A percentile compares a stretch with the other conserved stretches of the same genome.
Conservation (phyloP, 495 filamentous ascomycete genomes). For the Xylaria castorea region DNA sequence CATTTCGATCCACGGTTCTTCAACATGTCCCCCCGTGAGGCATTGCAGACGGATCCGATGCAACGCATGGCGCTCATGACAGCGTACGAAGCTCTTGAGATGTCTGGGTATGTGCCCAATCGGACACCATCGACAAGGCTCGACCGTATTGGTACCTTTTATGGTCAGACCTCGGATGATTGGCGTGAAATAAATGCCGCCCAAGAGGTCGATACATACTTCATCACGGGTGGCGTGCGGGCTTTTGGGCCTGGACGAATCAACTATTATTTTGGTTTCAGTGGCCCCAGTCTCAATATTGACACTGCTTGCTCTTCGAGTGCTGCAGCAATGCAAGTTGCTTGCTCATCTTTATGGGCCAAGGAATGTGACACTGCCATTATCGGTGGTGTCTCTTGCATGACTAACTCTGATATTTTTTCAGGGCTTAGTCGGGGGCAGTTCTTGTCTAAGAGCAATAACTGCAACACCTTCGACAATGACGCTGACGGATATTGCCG, state of each 20-base stretch:
- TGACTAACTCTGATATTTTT: slow-evolving; percentile 88
- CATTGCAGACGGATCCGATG: slow-evolving; percentile 86
- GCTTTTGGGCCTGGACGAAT: slow-evolving; percentile 89
- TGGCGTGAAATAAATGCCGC: slow-evolving; percentile 91
- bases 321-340: slow-evolving; percentile 81
- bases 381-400: slow-evolving; percentile 77
- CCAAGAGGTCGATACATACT: slow-evolving; percentile 92
- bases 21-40: slow-evolving; percentile 95
- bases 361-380: slow-evolving; percentile 87
- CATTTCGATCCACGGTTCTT: slow-evolving; percentile 90
- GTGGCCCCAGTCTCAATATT: slow-evolving; percentile 81
- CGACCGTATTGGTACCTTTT: slow-evolving; percentile 88
- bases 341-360: slow-evolving; percentile 80
- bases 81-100: slow-evolving; percentile 90
- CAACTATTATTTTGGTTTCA: slow-evolving; percentile 87
- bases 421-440: slow-evolving; percentile 82
- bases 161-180: slow-evolving; percentile 91
- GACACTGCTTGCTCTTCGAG: slow-evolving; percentile 93
- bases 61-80: slow-evolving; percentile 83
- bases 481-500: slow-evolving; percentile 81
- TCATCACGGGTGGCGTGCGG: slow-evolving; percentile 86
- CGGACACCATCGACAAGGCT: slow-evolving; percentile 82
- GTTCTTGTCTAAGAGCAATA: slow-evolving; percentile 79
- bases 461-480: slow-evolving; percentile 82
- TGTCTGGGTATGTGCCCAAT: slow-evolving; percentile 88